These are phyloP conservation scores for Clavispora carvajalis DNA, from an alignment of 805 yeast genomes.

Conservation along the genomic window DNA sequence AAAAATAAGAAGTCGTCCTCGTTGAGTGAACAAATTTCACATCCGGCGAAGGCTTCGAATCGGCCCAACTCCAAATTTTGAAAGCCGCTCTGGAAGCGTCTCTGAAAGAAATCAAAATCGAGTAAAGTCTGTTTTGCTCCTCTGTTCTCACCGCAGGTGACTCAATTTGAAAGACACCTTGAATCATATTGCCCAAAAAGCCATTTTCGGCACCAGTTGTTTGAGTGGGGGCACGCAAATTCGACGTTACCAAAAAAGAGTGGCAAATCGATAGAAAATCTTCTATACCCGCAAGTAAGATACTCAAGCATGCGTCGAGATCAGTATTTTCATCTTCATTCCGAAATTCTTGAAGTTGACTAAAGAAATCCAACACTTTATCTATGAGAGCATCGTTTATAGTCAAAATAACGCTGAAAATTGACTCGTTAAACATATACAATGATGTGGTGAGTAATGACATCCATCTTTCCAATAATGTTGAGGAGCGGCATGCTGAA, in stretches of 20 bases:
- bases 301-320: conserved; percentile 42
- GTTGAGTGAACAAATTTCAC: conserved; percentile 11
- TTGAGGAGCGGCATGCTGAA: conserved; percentile 37
- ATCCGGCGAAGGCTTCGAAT: conserved; percentile 23
- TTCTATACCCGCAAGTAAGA: conserved; percentile 56
- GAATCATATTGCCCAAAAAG: conserved; percentile 62
- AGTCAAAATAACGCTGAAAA: conserved; percentile 52
- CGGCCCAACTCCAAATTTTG: conserved; percentile 70
- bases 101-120: conserved; percentile 59
- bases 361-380: conserved; percentile 32
- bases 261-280: conserved; percentile 58
- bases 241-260: conserved; percentile 42
- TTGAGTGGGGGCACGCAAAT: conserved; percentile 10
- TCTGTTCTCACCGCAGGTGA: conserved; percentile 49
- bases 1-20: conserved; percentile 37
- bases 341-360: conserved; percentile 15
- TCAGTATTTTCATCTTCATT: conserved; percentile 16
- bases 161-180: conserved; percentile 75
- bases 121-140: conserved; percentile 48
- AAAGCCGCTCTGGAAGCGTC: conserved; percentile 52
- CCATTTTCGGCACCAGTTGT: conserved; percentile 35
- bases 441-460: conserved; percentile 48
- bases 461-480: conserved; percentile 44
- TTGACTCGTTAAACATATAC: conserved; percentile 44
- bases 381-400: conserved; percentile 47